Evolutionary conservation across 495 filamentous ascomycete species (phyloP).

Genomic region (Elaphomyces granulatus): DNA sequence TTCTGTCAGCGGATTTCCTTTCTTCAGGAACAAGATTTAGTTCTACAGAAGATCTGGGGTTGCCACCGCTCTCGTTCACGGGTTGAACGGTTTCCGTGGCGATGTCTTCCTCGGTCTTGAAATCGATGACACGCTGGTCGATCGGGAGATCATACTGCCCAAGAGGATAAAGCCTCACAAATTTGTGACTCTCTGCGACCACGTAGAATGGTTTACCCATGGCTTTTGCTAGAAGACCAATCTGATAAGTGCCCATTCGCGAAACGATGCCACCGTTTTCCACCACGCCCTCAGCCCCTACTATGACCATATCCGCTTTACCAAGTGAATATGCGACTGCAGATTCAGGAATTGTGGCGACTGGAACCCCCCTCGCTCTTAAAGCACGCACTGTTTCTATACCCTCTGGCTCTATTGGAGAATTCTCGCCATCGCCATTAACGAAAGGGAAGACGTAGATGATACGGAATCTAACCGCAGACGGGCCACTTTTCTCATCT

Average conservation of each 20-base stretch:
- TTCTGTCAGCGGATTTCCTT: conserved; percentile 11
- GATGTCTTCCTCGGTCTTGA: conserved; percentile 40
- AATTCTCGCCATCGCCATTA: conserved; percentile 16
- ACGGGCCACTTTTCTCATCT: conserved; percentile 41
- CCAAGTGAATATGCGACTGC: conserved; percentile 76
- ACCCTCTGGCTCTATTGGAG: conserved; percentile 38
- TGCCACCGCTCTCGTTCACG: conserved; percentile 1
- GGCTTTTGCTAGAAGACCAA: conserved; percentile 66
- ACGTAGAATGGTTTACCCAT: conserved; percentile 76
- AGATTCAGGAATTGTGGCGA: conserved; percentile 67
- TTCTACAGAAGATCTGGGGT: conserved; percentile 5
- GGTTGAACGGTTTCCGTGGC: conserved; percentile 25
- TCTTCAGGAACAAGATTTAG: conserved; percentile 15
- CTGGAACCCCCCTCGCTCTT: conserved; percentile 57
- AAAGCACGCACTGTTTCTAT: conserved; percentile 51
- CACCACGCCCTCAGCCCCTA: conserved; percentile 88
- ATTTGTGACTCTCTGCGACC: conserved; percentile 90
- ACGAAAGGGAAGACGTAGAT: conserved; percentile 54
- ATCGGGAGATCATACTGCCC: conserved; percentile 66
- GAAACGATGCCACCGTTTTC: conserved; percentile 89
- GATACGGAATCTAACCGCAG: conserved; percentile 56
- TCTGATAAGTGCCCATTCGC: conserved; percentile 80
- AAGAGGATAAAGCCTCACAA: conserved; percentile 66
- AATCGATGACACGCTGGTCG: conserved; percentile 60
- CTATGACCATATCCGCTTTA: conserved; percentile 68